phyloP scores from a whole-genome alignment of 2,329 filamentous ascomycete genomes.

The Fusarium xyrophilum region DNA sequence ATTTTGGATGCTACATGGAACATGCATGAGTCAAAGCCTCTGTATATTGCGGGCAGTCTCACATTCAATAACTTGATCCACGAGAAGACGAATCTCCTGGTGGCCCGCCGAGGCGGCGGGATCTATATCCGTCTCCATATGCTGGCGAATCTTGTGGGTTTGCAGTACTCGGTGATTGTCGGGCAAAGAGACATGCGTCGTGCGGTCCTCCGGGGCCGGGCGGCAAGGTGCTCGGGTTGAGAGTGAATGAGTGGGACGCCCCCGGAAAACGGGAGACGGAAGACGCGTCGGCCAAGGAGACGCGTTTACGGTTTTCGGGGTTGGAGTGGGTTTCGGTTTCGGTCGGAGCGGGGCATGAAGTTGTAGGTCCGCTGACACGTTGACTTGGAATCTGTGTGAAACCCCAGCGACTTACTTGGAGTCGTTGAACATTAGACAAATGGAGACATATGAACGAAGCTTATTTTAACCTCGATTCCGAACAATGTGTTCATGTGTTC shows the following conservation, averaged over 20 bases:
- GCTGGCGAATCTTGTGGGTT: background rate
- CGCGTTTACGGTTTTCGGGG: slow-evolving; percentile 30
- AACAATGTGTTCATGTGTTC: too few species aligned
- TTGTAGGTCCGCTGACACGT: background rate
- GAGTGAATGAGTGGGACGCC: slow-evolving; percentile 28
- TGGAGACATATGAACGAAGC: background rate
- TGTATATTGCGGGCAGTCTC: slow-evolving; percentile 9
- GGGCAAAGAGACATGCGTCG: background rate
- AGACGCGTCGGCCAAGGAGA: slow-evolving; percentile 31
- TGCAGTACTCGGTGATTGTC: background rate
- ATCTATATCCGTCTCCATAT: slow-evolving; percentile 36
- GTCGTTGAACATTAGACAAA: slow-evolving; percentile 4
- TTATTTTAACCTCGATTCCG: slow-evolving; percentile 17
- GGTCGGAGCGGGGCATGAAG: slow-evolving; percentile 16
- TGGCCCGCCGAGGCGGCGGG: slow-evolving; percentile 40
- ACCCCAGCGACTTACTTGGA: background rate
- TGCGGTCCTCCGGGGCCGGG: slow-evolving; percentile 15
- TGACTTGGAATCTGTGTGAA: background rate
- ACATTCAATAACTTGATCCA: slow-evolving; percentile 49
- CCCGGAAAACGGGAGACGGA: slow-evolving; percentile 29
- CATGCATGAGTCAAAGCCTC: background rate
- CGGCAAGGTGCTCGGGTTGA: slow-evolving; percentile 15
- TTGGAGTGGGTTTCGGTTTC: slow-evolving; percentile 13
- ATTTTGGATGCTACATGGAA: slow-evolving; percentile 59
- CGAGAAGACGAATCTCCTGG: slow-evolving; percentile 46